These are phyloP conservation scores for Fusarium pseudograminearum DNA, from an alignment of 2,329 filamentous ascomycete species.

Conservation along the genomic window DNA sequence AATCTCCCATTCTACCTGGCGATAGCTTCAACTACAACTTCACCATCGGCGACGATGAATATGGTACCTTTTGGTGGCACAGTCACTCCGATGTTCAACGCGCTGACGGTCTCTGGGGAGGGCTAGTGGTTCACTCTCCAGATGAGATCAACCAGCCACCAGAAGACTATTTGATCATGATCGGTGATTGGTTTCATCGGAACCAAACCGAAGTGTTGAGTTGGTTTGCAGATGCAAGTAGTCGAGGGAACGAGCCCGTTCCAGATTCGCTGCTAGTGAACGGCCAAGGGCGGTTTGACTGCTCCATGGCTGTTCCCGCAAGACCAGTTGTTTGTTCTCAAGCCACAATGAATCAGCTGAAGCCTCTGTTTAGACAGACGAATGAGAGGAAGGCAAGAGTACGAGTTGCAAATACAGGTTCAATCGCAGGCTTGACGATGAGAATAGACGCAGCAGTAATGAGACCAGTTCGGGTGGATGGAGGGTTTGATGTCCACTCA, in stretches of 20 bases:
- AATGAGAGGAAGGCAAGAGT: neutral
- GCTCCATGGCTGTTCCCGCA: slow-evolving; percentile 11
- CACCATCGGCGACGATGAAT: neutral
- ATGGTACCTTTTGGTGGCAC: slow-evolving; percentile 22
- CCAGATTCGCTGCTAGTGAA: slow-evolving; percentile 6
- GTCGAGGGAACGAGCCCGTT: slow-evolving; percentile 17
- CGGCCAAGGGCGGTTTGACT: neutral
- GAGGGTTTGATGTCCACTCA: neutral
- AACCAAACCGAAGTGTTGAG: neutral
- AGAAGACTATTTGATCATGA: slow-evolving; percentile 1
- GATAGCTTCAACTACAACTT: neutral
- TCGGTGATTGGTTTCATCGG: slow-evolving; percentile 7
- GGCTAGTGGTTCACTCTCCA: neutral
- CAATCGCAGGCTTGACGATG: neutral
- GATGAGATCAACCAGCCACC: rapidly evolving
- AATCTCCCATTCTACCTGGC: rapidly evolving
- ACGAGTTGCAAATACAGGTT: slow-evolving; percentile 3
- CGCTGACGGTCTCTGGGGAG: slow-evolving; percentile 8
- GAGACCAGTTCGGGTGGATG: neutral
- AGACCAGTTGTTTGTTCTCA: neutral
- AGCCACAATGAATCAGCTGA: rapidly evolving
- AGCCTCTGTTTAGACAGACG: rapidly evolving
- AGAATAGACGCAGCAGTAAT: neutral
- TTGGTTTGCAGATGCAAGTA: slow-evolving; percentile 14
- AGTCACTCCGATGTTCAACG: slow-evolving; percentile 7